phyloP scores from a whole-genome alignment of 164 flowering plant species.

The Tetracentron sinense region DNA sequence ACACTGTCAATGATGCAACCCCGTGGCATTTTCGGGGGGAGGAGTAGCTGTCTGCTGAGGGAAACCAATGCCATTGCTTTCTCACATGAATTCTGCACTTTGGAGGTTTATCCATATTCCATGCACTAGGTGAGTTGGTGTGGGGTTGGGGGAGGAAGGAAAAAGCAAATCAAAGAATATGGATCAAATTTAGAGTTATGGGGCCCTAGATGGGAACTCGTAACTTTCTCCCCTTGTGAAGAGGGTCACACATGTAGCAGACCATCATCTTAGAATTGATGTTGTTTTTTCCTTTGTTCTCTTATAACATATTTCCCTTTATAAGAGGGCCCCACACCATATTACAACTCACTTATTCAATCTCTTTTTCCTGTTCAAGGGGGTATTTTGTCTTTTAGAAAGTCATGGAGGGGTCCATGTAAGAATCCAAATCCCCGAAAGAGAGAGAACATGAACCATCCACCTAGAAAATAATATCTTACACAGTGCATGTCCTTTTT shows the following conservation, averaged over 20 bases:
- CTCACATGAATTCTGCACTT: conserved; percentile 31
- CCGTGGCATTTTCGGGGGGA: no score
- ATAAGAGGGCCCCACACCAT: conserved; percentile 22
- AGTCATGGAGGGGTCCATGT: conserved; percentile 26
- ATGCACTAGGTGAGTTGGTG: conserved; percentile 18
- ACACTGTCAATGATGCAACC: no score
- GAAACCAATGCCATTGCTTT: no score
- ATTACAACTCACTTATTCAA: conserved; percentile 15
- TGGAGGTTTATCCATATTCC: conserved; percentile 19
- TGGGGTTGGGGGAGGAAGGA: conserved; percentile 15
- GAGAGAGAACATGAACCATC: conserved; percentile 20
- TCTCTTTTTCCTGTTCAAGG: conserved; percentile 7
- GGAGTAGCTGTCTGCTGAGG: conserved; percentile 4
- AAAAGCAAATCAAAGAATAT: conserved; percentile 30
- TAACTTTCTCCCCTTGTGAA: conserved; percentile 27
- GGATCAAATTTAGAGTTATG: conserved; percentile 21
- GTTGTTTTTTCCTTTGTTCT: conserved; percentile 28
- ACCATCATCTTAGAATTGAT: conserved; percentile 24
- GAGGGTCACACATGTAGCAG: conserved; percentile 29
- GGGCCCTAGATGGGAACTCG: conserved; percentile 34
- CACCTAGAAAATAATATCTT: conserved; percentile 31
- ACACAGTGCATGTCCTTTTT: conserved; percentile 8
- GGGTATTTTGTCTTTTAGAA: conserved; percentile 14
- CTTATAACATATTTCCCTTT: conserved; percentile 15
- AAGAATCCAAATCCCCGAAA: conserved; percentile 13